Evolutionary conservation across 2,329 filamentous ascomycete genomes (phyloP).

Genomic region (Colletotrichum australisinense): DNA sequence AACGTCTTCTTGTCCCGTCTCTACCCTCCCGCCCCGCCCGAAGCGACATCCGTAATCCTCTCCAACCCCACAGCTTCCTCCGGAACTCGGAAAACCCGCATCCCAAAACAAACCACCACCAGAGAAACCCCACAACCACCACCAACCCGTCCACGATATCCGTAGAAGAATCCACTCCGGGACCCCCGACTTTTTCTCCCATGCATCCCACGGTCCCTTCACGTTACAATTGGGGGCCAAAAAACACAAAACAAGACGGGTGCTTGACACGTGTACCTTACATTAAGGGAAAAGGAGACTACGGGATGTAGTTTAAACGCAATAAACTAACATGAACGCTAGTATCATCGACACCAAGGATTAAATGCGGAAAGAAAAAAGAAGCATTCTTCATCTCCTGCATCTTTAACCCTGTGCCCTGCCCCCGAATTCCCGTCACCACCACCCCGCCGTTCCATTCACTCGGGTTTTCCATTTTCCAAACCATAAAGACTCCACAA

Average conservation of each 20-base stretch:
- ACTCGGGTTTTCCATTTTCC: background rate
- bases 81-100: background rate
- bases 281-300: background rate
- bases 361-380: background rate
- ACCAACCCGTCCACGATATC: background rate
- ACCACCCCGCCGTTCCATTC: background rate
- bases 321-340: slow-evolving; percentile 2
- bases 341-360: slow-evolving; percentile 19
- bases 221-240: slow-evolving; percentile 16
- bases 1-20: background rate
- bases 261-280: background rate
- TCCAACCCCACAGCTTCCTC: background rate
- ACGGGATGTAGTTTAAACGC: background rate
- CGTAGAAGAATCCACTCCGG: background rate
- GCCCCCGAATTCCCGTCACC: background rate
- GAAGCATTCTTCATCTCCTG: background rate
- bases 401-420: background rate
- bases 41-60: background rate
- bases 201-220: background rate
- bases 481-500: background rate
- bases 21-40: background rate
- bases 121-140: background rate
- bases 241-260: background rate
- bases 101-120: background rate
- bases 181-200: background rate